These are phyloP conservation scores for Intubia oerlemansii DNA, from an alignment of 2,329 filamentous ascomycete genomes.

Conservation along the genomic window DNA sequence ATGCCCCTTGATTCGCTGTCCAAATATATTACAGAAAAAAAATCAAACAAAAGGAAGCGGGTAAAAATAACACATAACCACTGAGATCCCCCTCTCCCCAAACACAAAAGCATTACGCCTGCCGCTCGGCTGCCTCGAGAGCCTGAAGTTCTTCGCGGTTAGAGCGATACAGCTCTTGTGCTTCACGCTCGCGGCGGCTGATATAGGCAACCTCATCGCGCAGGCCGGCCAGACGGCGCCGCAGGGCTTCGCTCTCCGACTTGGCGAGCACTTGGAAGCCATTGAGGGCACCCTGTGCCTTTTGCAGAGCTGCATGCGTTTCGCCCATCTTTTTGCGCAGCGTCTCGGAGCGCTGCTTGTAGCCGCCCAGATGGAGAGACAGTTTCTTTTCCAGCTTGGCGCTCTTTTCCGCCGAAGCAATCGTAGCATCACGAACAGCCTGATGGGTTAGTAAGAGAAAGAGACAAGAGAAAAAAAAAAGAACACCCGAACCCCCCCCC, in stretches of 20 bases:
- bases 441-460: slow-evolving; percentile 12
- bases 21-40: too few species aligned
- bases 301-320: slow-evolving; percentile 51
- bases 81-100: too few species aligned
- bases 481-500: too few species aligned
- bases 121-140: slow-evolving; percentile 22
- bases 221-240: slow-evolving; percentile 48
- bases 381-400: slow-evolving; percentile 90
- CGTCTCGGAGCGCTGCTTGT: slow-evolving; percentile 66
- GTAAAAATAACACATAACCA: not conserved
- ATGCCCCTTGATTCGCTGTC: too few species aligned
- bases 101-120: too few species aligned
- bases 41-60: not conserved
- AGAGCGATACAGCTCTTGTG: slow-evolving; percentile 64
- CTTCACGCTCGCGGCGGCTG: slow-evolving; percentile 65
- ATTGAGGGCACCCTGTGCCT: slow-evolving; percentile 49
- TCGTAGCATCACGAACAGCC: slow-evolving; percentile 52
- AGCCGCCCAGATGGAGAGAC: slow-evolving; percentile 69
- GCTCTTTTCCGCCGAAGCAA: slow-evolving; percentile 53
- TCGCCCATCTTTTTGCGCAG: slow-evolving; percentile 61
- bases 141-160: slow-evolving; percentile 57
- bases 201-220: slow-evolving; percentile 71
- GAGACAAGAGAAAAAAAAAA: not conserved
- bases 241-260: slow-evolving; percentile 59
- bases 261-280: slow-evolving; percentile 57